These are phyloP conservation scores for Starmera dryadoides DNA, from an alignment of 805 yeast genomes.

Conservation along the genomic window DNA sequence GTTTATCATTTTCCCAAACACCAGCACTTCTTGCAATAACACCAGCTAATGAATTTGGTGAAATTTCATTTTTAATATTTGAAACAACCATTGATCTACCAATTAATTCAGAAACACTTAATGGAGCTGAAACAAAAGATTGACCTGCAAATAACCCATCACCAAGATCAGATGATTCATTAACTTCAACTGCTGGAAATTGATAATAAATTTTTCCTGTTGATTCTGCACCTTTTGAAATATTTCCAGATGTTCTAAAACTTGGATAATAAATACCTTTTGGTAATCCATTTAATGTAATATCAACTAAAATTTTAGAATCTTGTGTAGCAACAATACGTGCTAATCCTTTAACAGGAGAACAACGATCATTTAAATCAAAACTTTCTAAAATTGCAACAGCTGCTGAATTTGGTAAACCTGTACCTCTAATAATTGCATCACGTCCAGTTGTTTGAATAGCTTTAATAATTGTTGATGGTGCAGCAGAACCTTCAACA, in stretches of 20 bases:
- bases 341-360: slow-evolving; percentile 80
- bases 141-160: slow-evolving; percentile 33
- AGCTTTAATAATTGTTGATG: slow-evolving; percentile 62
- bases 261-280: slow-evolving; percentile 65
- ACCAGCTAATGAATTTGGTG: slow-evolving; percentile 53
- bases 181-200: slow-evolving; percentile 23
- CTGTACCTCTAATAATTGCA: slow-evolving; percentile 90
- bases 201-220: slow-evolving; percentile 47
- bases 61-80: slow-evolving; percentile 11
- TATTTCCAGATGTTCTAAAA: slow-evolving; percentile 65
- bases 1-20: slow-evolving; percentile 91
- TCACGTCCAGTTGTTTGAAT: slow-evolving; percentile 76
- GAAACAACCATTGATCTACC: slow-evolving; percentile 50
- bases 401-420: slow-evolving; percentile 81
- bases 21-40: slow-evolving; percentile 97
- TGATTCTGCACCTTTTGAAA: slow-evolving; percentile 62
- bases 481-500: slow-evolving; percentile 66
- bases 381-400: slow-evolving; percentile 83
- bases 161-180: slow-evolving; percentile 23
- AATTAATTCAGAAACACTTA: slow-evolving; percentile 52
- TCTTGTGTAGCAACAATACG: slow-evolving; percentile 66
- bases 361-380: slow-evolving; percentile 25
- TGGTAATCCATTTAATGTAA: slow-evolving; percentile 65
- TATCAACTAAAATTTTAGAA: slow-evolving; percentile 56
- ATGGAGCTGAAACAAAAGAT: slow-evolving; percentile 34